These are phyloP conservation scores for Lanmaoa rubissima DNA, from an alignment of 768 basidiomycete species.

Conservation along the genomic window DNA sequence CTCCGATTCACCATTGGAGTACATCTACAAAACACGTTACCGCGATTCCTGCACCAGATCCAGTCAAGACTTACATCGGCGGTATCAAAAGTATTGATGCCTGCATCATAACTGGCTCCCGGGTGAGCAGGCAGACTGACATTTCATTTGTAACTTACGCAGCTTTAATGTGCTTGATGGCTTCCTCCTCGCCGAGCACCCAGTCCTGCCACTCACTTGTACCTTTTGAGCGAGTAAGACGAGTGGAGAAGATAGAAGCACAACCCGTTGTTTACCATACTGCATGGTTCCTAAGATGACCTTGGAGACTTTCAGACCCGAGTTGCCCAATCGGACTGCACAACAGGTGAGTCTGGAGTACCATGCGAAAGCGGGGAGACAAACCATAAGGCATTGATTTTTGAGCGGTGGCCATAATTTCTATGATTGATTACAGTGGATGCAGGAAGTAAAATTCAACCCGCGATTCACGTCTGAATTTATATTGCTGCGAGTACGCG, in stretches of 20 bases:
- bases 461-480: not conserved
- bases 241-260: not conserved
- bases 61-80: not conserved
- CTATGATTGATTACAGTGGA: not conserved
- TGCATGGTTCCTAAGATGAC: conserved; percentile 5
- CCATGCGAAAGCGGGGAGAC: not conserved
- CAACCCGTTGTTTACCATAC: conserved; percentile 7
- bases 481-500: not conserved
- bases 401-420: conserved; percentile 4
- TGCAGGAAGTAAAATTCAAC: not conserved
- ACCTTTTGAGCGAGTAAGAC: conserved; percentile 1
- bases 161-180: not conserved
- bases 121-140: not conserved
- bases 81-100: conserved; percentile 1
- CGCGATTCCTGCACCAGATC: not conserved
- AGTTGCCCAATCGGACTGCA: conserved; percentile 10
- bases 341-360: not conserved
- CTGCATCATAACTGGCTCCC: not conserved
- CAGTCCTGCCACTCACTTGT: conserved; percentile 5
- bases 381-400: conserved; percentile 18
- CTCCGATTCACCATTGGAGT: conserved; percentile 3
- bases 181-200: conserved; percentile 3
- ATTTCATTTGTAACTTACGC: not conserved
- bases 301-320: conserved; percentile 4
- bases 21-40: not conserved